Base-by-base conservation (phyloP, 2,329 filamentous ascomycete species). In the Sclerotinia sclerotiorum region DNA sequence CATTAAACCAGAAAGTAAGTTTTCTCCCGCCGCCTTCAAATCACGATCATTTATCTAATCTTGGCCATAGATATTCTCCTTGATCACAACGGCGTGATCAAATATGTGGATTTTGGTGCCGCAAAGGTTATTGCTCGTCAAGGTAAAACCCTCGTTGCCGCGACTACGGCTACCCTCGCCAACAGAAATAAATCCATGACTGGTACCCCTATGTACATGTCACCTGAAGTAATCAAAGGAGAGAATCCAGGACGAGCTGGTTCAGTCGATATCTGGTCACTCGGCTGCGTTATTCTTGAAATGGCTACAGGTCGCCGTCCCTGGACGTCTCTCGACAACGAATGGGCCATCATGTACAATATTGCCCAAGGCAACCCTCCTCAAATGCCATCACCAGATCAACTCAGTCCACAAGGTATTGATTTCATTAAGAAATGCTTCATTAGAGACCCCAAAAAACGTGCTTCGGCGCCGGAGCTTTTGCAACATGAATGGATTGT, bases 281-380 rank as follows among this genome's bases (percentile, higher is more conserved):
- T 99, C 3, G 94, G 95, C 66, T 99, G 95, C 77, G 95, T 99
- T 49, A 92, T 99, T 72, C 86, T 97, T 54, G 95, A 99, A 80
- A 98, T 99, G 94, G 93, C 93, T 4, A 99, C 95, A 0, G 95
- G 95, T 27, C 88, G 93, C 71, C 88, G 94, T 21, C 95, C 95
- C 1, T 99, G 95, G 95, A 93, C 93, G 35, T 93, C 90, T 72
- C 88, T 98, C 58, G 95, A 99, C 82, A 99, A 99, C 78, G 95
- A 99, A 80, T 99, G 94, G 93, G 95, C 95, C 54, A 98, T 99
- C 81, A 99, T 99, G 95, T 99, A 97, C 85, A 98, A 98, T 82
- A 99, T 99, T 76, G 95, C 95, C 1, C 94, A 97, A 78, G 95
- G 95, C 72, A 97, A 97, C 75, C 91, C 93, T 61, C 95, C 95